Percentiles rank a stretch among this genome's conserved stretches.
phyloP scores from a whole-genome alignment of 208 protist species.

The Borovskyia barvae region DNA sequence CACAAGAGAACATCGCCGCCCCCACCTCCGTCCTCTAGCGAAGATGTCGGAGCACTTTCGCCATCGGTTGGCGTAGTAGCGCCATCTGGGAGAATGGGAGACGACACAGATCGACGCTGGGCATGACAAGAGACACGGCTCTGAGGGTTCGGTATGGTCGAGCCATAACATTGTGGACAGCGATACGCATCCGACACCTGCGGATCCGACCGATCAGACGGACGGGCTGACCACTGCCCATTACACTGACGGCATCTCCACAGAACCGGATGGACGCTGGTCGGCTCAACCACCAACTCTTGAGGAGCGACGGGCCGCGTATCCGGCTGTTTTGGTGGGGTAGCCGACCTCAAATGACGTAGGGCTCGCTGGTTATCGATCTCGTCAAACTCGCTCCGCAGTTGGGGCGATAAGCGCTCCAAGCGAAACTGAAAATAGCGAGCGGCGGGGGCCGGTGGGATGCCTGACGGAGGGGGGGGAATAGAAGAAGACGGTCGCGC shows the following conservation, averaged over 20 bases:
- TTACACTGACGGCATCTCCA: constrained; percentile 55
- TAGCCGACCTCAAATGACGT: constrained; percentile 12
- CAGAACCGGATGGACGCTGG: constrained; percentile 35
- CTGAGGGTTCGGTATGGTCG: too few species aligned
- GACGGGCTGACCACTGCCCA: constrained; percentile 51
- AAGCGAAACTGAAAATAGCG: too few species aligned
- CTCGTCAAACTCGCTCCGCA: constrained; percentile 41
- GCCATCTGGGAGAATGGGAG: too few species aligned
- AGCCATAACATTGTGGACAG: constrained; percentile 43
- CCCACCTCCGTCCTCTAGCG: too few species aligned
- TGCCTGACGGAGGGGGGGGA: too few species aligned
- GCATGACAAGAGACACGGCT: too few species aligned
- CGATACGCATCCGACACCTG: constrained; percentile 43
- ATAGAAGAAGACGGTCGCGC: too few species aligned
- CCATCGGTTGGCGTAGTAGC: too few species aligned
- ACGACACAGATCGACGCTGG: too few species aligned
- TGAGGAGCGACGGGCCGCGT: neutral
- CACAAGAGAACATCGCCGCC: constrained; percentile 5
- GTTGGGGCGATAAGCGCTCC: constrained; percentile 14
- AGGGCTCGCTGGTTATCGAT: constrained; percentile 28
- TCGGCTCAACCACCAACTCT: constrained; percentile 2
- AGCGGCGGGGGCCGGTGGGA: too few species aligned
- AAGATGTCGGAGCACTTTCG: too few species aligned
- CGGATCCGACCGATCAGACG: constrained; percentile 44
- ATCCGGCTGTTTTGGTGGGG: neutral